Conservation (phyloP, 2,329 filamentous ascomycete genomes). For the Didymosphaeria variabile region DNA sequence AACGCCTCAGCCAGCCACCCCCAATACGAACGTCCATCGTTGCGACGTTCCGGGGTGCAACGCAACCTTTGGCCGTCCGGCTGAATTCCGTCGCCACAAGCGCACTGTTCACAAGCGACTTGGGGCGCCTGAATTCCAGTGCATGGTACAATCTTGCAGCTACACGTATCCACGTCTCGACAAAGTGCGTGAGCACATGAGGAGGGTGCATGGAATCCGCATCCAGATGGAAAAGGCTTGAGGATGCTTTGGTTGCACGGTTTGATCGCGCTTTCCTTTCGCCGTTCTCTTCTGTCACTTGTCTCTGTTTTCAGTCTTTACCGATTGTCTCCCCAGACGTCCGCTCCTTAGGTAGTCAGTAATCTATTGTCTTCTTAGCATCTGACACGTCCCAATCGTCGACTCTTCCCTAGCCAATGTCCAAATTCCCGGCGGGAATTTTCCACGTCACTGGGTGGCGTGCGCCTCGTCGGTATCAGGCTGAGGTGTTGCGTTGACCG, state of each 20-base stretch:
- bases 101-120: constrained; percentile 3
- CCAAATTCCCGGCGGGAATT: neutral
- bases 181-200: constrained; percentile 18
- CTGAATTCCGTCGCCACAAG: constrained; percentile 17
- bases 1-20: neutral
- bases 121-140: neutral
- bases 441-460: neutral
- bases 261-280: neutral
- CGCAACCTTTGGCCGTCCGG: constrained; percentile 13
- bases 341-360: constrained; percentile 8
- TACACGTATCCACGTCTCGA: constrained; percentile 16
- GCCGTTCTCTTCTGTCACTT: neutral
- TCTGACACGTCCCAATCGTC: neutral
- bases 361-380: neutral
- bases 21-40: neutral
- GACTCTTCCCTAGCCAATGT: neutral
- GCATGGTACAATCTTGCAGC: constrained; percentile 10
- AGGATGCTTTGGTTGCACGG: neutral
- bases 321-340: neutral
- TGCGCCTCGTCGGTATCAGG: neutral
- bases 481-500: constrained; percentile 5
- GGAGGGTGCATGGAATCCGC: constrained; percentile 14
- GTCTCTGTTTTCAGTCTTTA: neutral
- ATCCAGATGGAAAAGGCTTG: neutral
- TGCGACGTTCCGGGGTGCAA: constrained; percentile 9